Conservation (phyloP, 352 stramenopile species). For the Phytopythium mirpurense region DNA sequence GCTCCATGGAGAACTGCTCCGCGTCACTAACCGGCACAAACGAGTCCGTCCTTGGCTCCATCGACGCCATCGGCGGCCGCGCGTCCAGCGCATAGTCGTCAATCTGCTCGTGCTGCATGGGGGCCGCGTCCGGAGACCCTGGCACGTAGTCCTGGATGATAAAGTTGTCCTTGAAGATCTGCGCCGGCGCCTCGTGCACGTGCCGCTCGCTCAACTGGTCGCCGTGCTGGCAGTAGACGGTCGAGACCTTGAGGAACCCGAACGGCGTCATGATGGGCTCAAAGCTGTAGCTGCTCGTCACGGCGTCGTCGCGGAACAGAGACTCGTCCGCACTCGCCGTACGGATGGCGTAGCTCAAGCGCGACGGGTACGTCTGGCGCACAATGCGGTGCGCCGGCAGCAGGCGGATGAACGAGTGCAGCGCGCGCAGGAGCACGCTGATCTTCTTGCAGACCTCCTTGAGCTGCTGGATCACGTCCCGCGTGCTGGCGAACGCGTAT, state of each 20-base stretch:
- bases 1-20: constrained; percentile 18
- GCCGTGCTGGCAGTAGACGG: constrained; percentile 62
- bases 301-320: constrained; percentile 10
- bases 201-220: constrained; percentile 35
- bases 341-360: constrained; percentile 59
- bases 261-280: constrained; percentile 75
- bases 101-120: constrained; percentile 6
- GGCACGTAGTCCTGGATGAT: constrained; percentile 88
- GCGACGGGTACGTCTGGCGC: constrained; percentile 56
- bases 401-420: constrained; percentile 76
- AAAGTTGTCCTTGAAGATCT: constrained; percentile 68
- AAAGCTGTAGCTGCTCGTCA: constrained; percentile 68
- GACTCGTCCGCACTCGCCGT: constrained; percentile 5
- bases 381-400: constrained; percentile 70
- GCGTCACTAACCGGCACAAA: constrained; percentile 34
- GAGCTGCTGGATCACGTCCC: constrained; percentile 75
- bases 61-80: constrained; percentile 10
- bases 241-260: constrained; percentile 57
- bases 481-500: constrained; percentile 21
- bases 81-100: constrained; percentile 2
- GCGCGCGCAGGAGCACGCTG: constrained; percentile 56
- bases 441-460: constrained; percentile 81
- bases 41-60: constrained; percentile 20
- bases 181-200: constrained; percentile 24
- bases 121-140: constrained; percentile 38